Evolutionary conservation across 129 eudicot species (phyloP), one percentile per base, ranked within the genome.

Genomic region (Silybum marianum): DNA sequence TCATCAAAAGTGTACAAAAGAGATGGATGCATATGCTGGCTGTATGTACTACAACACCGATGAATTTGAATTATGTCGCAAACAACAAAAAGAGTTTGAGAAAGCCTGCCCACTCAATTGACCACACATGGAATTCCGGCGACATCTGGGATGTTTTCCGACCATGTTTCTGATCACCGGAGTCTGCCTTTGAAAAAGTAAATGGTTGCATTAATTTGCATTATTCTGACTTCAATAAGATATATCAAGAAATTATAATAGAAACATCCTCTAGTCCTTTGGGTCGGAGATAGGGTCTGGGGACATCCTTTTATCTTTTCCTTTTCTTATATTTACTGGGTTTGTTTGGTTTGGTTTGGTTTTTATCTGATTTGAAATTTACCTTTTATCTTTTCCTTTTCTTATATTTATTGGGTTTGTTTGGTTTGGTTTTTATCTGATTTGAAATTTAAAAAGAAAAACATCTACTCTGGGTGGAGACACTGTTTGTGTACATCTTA

Each of bases 31-130:
- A 21, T 94, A 92, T 73, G 88, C 90, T 16, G 90, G 96, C 21
- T 92, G 98, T 86, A 90, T 95, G 98, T 95, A 95, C 78, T 90
- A 95, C 87, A 88, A 92, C 70, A 95, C 98, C 6, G 93, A 95
- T 30, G 98, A 95, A 82, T 95, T 92, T 87, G 98, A 95, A 5
- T 46, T 88, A 60, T 95, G 98, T 62, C 91, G 96, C 82, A 88
- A 90, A 77, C 93, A 95, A 77, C 97, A 95, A 70, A 80, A 90
- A 67, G 96, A 85, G 39, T 95, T 95, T 9, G 97, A 95, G 90
- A 95, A 95, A 82, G 91, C 96, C n/a, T 95, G 98, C 81, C 97
- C 92, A 8, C 81, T 92, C 76, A 84, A 78, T 42, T 92, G 77
- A 86, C 36, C 65, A 54, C 22, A 16, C 65, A 18, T 6, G 21